Percentiles rank a stretch among this genome's conserved stretches.
Evolutionary conservation across 257 asterid genomes (phyloP).

Genomic region (Cordia subcordata): DNA sequence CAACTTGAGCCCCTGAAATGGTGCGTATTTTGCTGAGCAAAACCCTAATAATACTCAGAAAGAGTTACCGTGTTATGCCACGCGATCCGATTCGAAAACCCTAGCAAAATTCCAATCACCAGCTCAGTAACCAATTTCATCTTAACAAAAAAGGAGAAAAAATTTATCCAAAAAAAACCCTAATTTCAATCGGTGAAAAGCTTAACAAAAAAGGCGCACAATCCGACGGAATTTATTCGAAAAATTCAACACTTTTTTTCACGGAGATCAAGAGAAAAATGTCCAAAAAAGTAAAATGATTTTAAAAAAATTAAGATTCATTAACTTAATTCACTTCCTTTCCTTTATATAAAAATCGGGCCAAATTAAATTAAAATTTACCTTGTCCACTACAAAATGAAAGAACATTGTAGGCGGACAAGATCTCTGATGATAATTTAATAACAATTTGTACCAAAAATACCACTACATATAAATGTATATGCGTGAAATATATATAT

Average conservation of each 20-base stretch:
- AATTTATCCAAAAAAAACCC: not conserved
- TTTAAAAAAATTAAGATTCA: not conserved
- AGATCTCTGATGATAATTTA: not conserved
- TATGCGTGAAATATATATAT: too few species aligned
- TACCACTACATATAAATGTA: not conserved
- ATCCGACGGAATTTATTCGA: slow-evolving; percentile 1
- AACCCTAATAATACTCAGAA: slow-evolving; percentile 13
- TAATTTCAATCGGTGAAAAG: not conserved
- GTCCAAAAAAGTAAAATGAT: not conserved
- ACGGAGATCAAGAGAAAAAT: not conserved
- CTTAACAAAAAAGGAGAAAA: not conserved
- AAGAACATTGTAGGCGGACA: slow-evolving; percentile 15
- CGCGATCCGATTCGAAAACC: slow-evolving; percentile 16
- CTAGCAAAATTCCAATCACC: slow-evolving; percentile 9
- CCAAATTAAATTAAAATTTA: slow-evolving; percentile 2
- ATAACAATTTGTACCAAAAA: not conserved
- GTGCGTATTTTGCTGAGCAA: slow-evolving; percentile 15
- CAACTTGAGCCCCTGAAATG: slow-evolving; percentile 8
- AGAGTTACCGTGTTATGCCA: not conserved
- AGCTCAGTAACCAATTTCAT: slow-evolving; percentile 7
- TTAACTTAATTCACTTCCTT: not conserved
- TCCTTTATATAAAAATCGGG: slow-evolving; percentile 4
- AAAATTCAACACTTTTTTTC: not conserved
- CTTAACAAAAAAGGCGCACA: not conserved
- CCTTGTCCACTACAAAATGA: slow-evolving; percentile 25